phyloP scores from a whole-genome alignment of 495 filamentous ascomycete species.

The Penicillium herquei region DNA sequence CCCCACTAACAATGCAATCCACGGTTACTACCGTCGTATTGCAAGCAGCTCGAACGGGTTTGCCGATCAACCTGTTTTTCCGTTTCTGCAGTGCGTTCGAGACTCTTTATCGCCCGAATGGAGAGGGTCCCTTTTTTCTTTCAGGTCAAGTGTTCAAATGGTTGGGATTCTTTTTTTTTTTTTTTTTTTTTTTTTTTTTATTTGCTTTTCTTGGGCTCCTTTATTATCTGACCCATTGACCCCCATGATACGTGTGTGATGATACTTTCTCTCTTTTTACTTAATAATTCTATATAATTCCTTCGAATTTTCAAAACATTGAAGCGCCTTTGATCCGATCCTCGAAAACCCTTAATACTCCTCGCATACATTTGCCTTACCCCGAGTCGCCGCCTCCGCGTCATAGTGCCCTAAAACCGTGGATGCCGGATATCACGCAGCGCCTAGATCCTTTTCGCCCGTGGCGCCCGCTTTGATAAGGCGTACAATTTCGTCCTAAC shows the following conservation, averaged over 20 bases:
- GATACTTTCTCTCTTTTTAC: too few species aligned
- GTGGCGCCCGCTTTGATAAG: conserved; percentile 15
- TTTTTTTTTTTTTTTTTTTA: conserved; percentile 10
- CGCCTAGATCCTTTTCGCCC: conserved; percentile 8
- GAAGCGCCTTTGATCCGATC: too few species aligned
- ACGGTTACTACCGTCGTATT: conserved; percentile 22
- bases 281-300: too few species aligned
- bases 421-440: conserved; percentile 13
- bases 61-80: background rate
- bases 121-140: conserved; percentile 4
- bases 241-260: background rate
- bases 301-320: background rate
- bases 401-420: conserved; percentile 22
- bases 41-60: background rate
- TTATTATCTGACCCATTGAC: conserved; percentile 4
- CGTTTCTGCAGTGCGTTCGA: conserved; percentile 8
- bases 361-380: background rate
- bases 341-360: background rate
- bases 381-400: conserved; percentile 13
- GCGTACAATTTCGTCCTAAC: too few species aligned
- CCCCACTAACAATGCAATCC: background rate
- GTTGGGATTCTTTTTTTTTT: conserved; percentile 3
- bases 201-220: conserved; percentile 8
- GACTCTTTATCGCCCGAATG: conserved; percentile 5
- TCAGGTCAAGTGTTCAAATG: too few species aligned